Evolutionary conservation across 371 early-diverging fungal species (phyloP), one percentile per base, ranked within the genome.

Genomic region (Apophysomyces sp.): DNA sequence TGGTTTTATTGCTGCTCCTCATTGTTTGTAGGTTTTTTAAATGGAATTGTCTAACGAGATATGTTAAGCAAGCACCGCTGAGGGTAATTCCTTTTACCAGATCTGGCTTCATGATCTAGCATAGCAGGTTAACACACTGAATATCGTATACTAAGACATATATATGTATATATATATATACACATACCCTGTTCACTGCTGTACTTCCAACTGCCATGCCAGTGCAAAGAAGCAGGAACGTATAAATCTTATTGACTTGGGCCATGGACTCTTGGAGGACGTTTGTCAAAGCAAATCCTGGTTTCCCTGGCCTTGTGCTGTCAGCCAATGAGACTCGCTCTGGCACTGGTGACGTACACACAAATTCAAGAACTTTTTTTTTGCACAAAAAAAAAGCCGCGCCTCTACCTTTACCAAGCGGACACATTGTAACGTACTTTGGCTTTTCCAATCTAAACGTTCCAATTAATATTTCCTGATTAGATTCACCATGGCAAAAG

Each of bases 401-500:
- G n/a, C n/a, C n/a, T n/a, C n/a, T n/a, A n/a, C n/a, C n/a, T n/a
- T n/a, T n/a, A n/a, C n/a, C n/a, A n/a, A n/a, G n/a, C n/a, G n/a
- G n/a, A n/a, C n/a, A n/a, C n/a, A n/a, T n/a, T n/a, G n/a, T n/a
- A n/a, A n/a, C n/a, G n/a, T n/a, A n/a, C n/a, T n/a, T n/a, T n/a
- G 8, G 21, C 21, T 28, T 44, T 58, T n/a, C 16, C 11, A 3
- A 8, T 28, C 31, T 15, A 26, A 11, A 9, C n/a, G 11, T 27
- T 27, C 30, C 15, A 52, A n/a, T n/a, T n/a, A n/a, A n/a, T n/a
- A n/a, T n/a, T n/a, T 40, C 30, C 1, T 32, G 4, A 21, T 61
- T 62, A 29, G 61, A 34, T 68, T n/a, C 55, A 69, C 37, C 59
- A 86, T 89, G 83, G 79, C 80, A 58, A 90, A 90, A 69, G 89